These are phyloP conservation scores for Calonectria multiphialidica DNA, from an alignment of 2,329 filamentous ascomycete genomes.

Conservation along the genomic window DNA sequence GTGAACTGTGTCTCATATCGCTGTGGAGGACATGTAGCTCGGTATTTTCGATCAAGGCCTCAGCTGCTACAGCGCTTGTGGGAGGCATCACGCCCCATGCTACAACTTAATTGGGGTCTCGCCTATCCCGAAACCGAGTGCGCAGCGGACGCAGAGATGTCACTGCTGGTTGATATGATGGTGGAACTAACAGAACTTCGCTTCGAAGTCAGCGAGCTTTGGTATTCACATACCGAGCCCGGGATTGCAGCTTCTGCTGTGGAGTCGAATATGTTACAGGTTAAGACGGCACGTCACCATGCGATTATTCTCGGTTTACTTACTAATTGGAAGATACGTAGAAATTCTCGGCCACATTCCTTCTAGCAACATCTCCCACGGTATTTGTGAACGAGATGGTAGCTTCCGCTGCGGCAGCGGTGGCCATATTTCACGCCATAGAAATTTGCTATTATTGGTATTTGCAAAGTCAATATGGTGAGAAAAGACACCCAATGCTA, in stretches of 20 bases:
- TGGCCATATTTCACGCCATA: neutral
- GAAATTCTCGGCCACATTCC: neutral
- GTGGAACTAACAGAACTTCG: neutral
- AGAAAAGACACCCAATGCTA: neutral
- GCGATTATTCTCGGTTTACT: too few relatives aligned
- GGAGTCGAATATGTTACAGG: too few relatives aligned
- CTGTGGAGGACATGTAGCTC: neutral
- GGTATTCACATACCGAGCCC: neutral
- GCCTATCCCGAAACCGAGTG: neutral
- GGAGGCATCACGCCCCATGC: neutral
- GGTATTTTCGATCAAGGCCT: neutral
- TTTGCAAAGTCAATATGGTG: neutral
- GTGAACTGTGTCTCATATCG: neutral
- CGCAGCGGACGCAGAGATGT: neutral
- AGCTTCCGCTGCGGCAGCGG: neutral
- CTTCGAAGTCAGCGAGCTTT: neutral
- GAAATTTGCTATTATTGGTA: neutral
- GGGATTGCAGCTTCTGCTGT: too few relatives aligned
- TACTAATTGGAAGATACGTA: too few relatives aligned
- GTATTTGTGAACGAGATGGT: neutral
- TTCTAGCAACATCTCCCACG: neutral
- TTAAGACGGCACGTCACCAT: too few relatives aligned
- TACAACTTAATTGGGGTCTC: slow-evolving; percentile 2
- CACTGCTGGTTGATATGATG: slow-evolving; percentile 4
- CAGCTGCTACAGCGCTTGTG: neutral